phyloP scores from a whole-genome alignment of 1,284 basidiomycete species.

The Rhodotorula mucilaginosa region DNA sequence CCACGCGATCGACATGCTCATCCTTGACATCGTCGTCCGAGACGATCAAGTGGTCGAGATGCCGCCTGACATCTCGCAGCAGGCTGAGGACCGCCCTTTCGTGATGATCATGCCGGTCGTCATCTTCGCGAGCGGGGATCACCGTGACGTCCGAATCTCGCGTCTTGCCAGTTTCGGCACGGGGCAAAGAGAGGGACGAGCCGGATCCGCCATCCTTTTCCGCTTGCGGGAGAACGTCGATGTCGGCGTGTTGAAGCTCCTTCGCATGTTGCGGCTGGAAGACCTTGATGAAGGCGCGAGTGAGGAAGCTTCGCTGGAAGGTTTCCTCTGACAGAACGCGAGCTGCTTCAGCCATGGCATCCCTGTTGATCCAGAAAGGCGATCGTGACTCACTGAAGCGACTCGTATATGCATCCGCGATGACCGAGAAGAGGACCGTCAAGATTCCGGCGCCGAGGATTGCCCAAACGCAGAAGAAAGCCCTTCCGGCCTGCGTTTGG shows the following conservation, averaged over 20 bases:
- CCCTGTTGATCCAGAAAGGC: background rate
- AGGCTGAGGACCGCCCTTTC: background rate
- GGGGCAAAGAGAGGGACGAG: background rate
- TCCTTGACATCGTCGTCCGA: conserved; percentile 9
- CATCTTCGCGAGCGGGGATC: background rate
- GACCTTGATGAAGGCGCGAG: background rate
- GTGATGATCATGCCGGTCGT: background rate
- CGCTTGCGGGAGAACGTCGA: background rate
- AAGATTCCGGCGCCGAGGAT: conserved; percentile 52
- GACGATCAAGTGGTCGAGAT: conserved; percentile 16
- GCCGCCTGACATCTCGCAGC: background rate
- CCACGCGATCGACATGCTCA: conserved; percentile 12
- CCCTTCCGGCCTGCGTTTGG: conserved; percentile 64
- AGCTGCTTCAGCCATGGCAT: too few relatives aligned
- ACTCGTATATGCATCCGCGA: conserved; percentile 62
- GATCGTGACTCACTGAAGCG: conserved; percentile 51
- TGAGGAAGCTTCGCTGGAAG: conserved; percentile 15
- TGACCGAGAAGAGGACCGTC: conserved; percentile 53
- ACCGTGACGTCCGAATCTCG: background rate
- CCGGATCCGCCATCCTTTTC: background rate
- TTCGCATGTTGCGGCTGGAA: background rate
- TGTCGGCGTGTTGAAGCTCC: background rate
- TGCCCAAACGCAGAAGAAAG: conserved; percentile 74
- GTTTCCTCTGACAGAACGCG: conserved; percentile 33
- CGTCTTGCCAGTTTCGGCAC: background rate